Base-by-base conservation (phyloP, 139 green algal species). In the Spirogloea muscicola region DNA sequence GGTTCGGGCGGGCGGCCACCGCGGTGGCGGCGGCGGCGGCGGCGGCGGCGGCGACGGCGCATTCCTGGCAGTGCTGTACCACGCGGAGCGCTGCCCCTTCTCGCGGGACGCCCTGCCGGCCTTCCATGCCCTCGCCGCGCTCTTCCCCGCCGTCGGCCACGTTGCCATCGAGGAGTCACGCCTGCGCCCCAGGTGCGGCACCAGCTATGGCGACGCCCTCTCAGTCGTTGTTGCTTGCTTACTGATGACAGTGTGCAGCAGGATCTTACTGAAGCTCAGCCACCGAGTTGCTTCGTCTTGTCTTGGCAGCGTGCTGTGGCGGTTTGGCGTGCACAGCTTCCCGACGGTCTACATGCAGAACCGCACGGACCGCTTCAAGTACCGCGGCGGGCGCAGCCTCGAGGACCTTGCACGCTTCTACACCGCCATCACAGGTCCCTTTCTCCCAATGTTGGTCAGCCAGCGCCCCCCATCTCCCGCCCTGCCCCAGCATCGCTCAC, bases 281-380 rank as follows among this genome's bases (percentile, higher is more conserved):
- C n/a, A n/a, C n/a, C n/a, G n/a, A n/a, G n/a, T n/a, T n/a, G n/a
- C n/a, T n/a, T n/a, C n/a, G n/a, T n/a, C n/a, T n/a, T n/a, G n/a
- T n/a, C n/a, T n/a, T n/a, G 29, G 59, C 59, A 68, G 59, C 48
- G 59, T 68, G 13, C 59, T 68, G 13, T 68, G 33, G n/a, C 3
- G 59, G 9, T 41, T 68, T 68, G 59, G 59, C 3, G 59, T 68
- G 13, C 59, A 42, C 5, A 68, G 59, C 27, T 68, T 68, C 42
- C 59, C 59, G n/a, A 36, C 59, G 4, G 37, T 68, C 27, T 43
- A 68, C 27, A 38, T 68, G 3, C 59, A 68, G 33, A 68, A 34
- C 29, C 59, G 25, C 4, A 38, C 59, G 10, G 59, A 21, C 3
- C 10, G 59, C 10, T 55, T 68, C 27, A 34, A 38, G 25, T 68